Percentiles rank a stretch among this genome's conserved stretches.
Evolutionary conservation across 2,329 filamentous ascomycete species (phyloP).

Genomic region (Endocalyx cinctus): DNA sequence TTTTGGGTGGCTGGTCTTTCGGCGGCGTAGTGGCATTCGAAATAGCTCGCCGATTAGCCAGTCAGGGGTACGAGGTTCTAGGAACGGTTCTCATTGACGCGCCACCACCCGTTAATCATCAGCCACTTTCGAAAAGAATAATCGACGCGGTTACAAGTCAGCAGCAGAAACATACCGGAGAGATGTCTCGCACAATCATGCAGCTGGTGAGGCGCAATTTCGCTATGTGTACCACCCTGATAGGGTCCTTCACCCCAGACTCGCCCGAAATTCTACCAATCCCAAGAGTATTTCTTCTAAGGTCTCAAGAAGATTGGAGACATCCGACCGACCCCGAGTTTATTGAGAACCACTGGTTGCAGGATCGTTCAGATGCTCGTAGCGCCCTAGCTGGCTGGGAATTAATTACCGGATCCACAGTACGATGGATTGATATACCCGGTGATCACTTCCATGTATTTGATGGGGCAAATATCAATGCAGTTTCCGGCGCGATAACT

Average conservation of each 20-base stretch:
- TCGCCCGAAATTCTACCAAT: conserved; percentile 1
- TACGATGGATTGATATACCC: conserved; percentile 10
- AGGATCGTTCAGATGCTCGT: conserved; percentile 2
- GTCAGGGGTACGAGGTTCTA: conserved; percentile 31
- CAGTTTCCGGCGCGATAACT: conserved; percentile 6
- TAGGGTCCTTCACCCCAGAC: conserved; percentile 2
- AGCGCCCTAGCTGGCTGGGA: conserved; percentile 6
- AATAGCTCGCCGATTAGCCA: conserved; percentile 34
- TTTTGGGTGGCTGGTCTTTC: conserved; percentile 55
- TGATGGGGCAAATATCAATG: conserved; percentile 7
- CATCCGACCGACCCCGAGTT: background rate
- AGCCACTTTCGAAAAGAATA: conserved; percentile 31
- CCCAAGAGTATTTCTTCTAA: conserved; percentile 6
- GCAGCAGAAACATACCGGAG: background rate
- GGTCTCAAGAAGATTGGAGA: conserved; percentile 6
- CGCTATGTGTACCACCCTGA: conserved; percentile 5
- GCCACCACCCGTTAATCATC: conserved; percentile 39
- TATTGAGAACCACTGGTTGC: conserved; percentile 8
- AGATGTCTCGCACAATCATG: conserved; percentile 1
- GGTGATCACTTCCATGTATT: conserved; percentile 10
- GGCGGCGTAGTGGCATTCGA: conserved; percentile 54
- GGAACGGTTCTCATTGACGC: conserved; percentile 40
- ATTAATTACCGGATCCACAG: conserved; percentile 3
- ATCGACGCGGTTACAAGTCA: conserved; percentile 5
- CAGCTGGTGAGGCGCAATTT: conserved; percentile 5